Conservation (phyloP, 805 yeast species). For the Henningerozyma blattae region DNA sequence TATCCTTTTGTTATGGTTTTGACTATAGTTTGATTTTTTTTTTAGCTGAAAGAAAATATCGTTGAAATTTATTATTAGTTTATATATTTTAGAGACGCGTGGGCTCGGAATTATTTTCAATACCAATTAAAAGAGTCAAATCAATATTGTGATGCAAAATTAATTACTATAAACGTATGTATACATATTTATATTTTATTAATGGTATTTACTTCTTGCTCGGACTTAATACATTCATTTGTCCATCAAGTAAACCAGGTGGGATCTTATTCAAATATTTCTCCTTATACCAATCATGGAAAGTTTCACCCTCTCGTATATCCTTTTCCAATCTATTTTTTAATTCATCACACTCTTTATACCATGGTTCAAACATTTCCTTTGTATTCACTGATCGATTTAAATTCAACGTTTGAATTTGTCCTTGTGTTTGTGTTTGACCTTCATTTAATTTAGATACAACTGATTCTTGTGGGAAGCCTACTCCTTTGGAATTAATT, state of each 20-base stretch:
- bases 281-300: constrained; percentile 16
- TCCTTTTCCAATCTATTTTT: constrained; percentile 8
- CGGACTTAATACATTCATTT: neutral
- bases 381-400: constrained; percentile 9
- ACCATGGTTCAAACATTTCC: constrained; percentile 20
- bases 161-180: too few relatives aligned
- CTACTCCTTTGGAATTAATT: constrained; percentile 13
- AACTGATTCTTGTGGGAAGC: constrained; percentile 9
- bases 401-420: constrained; percentile 5
- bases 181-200: too few relatives aligned
- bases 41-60: too few relatives aligned
- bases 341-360: constrained; percentile 11
- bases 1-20: too few relatives aligned
- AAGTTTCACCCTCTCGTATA: constrained; percentile 5
- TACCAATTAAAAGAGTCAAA: too few relatives aligned
- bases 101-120: too few relatives aligned
- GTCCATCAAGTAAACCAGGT: constrained; percentile 13
- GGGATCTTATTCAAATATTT: constrained; percentile 18
- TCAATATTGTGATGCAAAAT: too few relatives aligned
- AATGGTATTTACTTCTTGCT: too few relatives aligned
- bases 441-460: neutral
- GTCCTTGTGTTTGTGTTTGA: constrained; percentile 1
- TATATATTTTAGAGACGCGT: too few relatives aligned
- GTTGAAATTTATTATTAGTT: too few relatives aligned
- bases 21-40: too few relatives aligned